Evolutionary conservation across 176 grass and related monocot species (phyloP).

Genomic region (Rhynchospora tenuis): DNA sequence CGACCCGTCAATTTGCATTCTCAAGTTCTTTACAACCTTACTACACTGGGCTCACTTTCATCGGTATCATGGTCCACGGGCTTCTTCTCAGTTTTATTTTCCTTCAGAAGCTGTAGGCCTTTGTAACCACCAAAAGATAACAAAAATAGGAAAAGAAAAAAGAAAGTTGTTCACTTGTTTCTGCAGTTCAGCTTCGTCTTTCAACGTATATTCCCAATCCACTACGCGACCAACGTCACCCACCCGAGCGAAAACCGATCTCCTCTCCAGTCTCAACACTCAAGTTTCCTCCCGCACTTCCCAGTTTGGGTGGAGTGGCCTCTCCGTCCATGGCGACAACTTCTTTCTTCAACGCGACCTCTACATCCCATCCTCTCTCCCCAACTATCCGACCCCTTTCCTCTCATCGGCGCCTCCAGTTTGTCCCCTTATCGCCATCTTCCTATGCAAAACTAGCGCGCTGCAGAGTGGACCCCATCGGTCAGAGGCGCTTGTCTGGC

Average conservation of each 20-base stretch:
- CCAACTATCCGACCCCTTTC: constrained; percentile 4
- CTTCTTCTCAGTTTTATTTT: no score
- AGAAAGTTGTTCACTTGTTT: neutral
- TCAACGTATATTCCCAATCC: neutral
- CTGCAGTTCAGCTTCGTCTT: neutral
- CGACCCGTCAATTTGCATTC: no score
- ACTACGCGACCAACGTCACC: neutral
- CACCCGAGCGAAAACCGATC: neutral
- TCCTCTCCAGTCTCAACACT: neutral
- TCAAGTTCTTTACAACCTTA: no score
- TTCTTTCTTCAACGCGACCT: constrained; percentile 36
- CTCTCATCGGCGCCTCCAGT: neutral
- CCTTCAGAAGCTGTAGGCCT: no score
- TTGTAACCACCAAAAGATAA: neutral
- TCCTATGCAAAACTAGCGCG: neutral
- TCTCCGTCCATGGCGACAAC: constrained; percentile 35
- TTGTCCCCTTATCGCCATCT: neutral
- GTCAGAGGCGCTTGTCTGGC: neutral
- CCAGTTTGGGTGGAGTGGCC: constrained; percentile 14
- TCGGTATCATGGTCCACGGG: no score
- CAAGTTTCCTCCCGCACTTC: neutral
- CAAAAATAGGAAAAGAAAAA: neutral
- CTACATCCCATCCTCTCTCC: constrained; percentile 34
- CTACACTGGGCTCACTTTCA: no score
- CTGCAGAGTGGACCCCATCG: constrained; percentile 4